Base-by-base conservation (phyloP, 495 filamentous ascomycete species). In the Penicillium canariense region DNA sequence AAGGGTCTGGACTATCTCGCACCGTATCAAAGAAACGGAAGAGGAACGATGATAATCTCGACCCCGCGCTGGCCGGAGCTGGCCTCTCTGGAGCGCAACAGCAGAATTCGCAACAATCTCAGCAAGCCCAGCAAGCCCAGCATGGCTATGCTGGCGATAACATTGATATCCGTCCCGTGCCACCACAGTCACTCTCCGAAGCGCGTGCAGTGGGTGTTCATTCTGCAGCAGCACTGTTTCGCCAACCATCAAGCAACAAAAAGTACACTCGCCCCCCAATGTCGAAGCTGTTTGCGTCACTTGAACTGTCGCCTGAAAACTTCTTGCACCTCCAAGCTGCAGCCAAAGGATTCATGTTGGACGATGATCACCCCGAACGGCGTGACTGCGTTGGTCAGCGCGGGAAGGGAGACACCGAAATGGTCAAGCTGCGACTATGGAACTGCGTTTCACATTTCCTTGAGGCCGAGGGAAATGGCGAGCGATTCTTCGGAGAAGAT, bases 1-100 rank as follows among this genome's bases (percentile, higher is more conserved):
- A 96, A 62, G 85, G 90, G 4, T 63, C 84, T 10, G 93, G 93
- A 9, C 75, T 98, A 53, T 68, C 73, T 20, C 58, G 75, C 22
- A 60, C 68, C 2, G 72, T 62, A 10, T 70, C 75, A 0, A 77
- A 75, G 52, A 78, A 78, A 47, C 62, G 75, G 8, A 78, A 78
- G 56, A 59, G 75, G 48, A 69, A 68, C 14, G 74, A 77, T 22
- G 74, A 73, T 48, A 66, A 74, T 2, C 70, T 78, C 6, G 75
- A 78, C 48, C 75, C 75, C n/a, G 73, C 74, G 6, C 54, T 78
- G 44, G 66, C 63, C 23, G 66, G 59, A 15, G 51, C 63, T 25
- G 67, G 66, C 28, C 49, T 68, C 11, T 54, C 60, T 18, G 61
- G 59, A 12, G 27, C 58, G 20, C 68, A 74, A 18, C 63, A 69